These are phyloP conservation scores for Clitoria ternatea DNA, from an alignment of 306 rosid species.

Conservation along the genomic window DNA sequence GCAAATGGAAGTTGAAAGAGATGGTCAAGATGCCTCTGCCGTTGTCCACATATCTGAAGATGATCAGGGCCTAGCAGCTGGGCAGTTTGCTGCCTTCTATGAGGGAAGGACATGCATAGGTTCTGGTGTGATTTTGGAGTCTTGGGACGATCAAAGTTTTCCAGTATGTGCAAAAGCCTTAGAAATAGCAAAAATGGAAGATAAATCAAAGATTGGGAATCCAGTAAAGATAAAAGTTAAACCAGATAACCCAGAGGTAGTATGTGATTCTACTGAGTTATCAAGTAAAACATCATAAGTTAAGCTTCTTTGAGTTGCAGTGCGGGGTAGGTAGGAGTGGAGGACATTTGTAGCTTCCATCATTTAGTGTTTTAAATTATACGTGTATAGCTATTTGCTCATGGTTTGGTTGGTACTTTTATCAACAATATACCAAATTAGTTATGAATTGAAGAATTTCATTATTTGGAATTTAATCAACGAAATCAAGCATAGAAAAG, in stretches of 20 bases:
- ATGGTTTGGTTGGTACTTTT: not conserved
- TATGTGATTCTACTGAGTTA: constrained; percentile 27
- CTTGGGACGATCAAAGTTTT: constrained; percentile 82
- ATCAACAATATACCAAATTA: not conserved
- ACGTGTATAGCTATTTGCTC: not conserved
- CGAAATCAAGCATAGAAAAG: too few relatives aligned
- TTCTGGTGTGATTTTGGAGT: constrained; percentile 85
- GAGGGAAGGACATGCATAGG: constrained; percentile 78
- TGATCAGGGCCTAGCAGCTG: constrained; percentile 96
- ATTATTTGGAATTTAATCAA: not conserved
- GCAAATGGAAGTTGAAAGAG: constrained; percentile 45
- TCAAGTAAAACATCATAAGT: constrained; percentile 13
- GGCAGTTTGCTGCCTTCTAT: constrained; percentile 89
- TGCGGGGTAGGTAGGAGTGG: not conserved
- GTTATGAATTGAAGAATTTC: not conserved
- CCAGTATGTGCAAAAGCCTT: constrained; percentile 79
- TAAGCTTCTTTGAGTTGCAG: too few relatives aligned
- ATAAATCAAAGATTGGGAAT: constrained; percentile 81
- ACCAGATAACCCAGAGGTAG: constrained; percentile 41
- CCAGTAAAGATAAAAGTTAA: constrained; percentile 82
- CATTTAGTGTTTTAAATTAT: not conserved
- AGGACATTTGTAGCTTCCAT: not conserved
- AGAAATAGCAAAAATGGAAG: constrained; percentile 71
- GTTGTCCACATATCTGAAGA: constrained; percentile 67
- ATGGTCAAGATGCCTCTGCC: constrained; percentile 46